phyloP scores from a whole-genome alignment of 23 red algal species.

The Gracilariopsis chorda region DNA sequence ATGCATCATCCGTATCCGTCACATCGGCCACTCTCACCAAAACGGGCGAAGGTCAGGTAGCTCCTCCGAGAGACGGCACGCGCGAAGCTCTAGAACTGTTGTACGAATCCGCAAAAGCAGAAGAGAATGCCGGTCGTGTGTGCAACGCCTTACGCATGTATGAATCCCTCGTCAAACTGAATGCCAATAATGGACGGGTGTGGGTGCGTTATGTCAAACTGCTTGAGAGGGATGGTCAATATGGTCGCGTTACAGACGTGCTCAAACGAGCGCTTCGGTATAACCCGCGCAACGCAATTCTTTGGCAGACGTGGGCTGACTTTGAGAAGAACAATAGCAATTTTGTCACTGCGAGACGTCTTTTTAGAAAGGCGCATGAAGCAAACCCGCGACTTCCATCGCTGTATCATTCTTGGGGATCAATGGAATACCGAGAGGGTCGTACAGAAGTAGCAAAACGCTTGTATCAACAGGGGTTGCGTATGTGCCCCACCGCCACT shows the following conservation, averaged over 20 bases:
- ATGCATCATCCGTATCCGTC: not conserved
- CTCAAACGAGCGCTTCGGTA: constrained; percentile 50
- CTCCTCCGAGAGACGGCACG: constrained; percentile 14
- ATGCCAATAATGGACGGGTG: constrained; percentile 37
- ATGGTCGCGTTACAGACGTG: constrained; percentile 26
- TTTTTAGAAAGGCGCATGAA: constrained; percentile 62
- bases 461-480: constrained; percentile 71
- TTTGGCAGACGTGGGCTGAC: constrained; percentile 91
- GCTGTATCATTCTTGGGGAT: constrained; percentile 93
- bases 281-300: constrained; percentile 84
- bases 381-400: constrained; percentile 52
- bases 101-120: constrained; percentile 67
- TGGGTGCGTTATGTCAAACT: constrained; percentile 63
- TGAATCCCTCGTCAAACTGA: constrained; percentile 51
- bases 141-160: constrained; percentile 46
- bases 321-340: constrained; percentile 73
- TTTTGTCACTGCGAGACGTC: constrained; percentile 66
- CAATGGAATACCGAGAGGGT: constrained; percentile 77
- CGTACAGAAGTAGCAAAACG: constrained; percentile 34
- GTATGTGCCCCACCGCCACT: constrained; percentile 41
- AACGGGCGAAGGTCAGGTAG: not conserved
- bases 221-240: constrained; percentile 16
- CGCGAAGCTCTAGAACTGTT: constrained; percentile 46
- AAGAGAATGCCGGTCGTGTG: constrained; percentile 51
- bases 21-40: not conserved